Conservation (phyloP, 257 asterid species). For the Solanum chmielewskii region DNA sequence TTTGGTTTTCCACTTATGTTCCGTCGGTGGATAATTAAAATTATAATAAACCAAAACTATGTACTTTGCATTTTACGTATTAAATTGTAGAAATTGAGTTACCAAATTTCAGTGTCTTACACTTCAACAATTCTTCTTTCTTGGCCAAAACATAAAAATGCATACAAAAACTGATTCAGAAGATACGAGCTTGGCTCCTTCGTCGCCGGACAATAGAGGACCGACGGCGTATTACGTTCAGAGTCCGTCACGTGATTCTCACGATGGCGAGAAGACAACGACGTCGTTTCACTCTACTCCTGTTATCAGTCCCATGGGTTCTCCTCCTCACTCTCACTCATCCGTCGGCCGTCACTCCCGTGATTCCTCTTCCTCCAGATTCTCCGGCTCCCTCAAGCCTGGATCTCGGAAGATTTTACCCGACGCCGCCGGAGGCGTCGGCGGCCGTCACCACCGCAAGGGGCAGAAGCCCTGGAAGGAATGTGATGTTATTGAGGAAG, state of each 20-base stretch:
- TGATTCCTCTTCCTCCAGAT: slow-evolving; percentile 82
- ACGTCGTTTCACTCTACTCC: slow-evolving; percentile 82
- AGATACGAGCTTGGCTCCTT: slow-evolving; percentile 67
- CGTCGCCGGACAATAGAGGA: slow-evolving; percentile 74
- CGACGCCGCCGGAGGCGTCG: slow-evolving; percentile 30
- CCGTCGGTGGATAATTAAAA: background rate
- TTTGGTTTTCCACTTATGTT: background rate
- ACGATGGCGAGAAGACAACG: slow-evolving; percentile 82
- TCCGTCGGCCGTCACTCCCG: slow-evolving; percentile 79
- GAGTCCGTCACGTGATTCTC: slow-evolving; percentile 87
- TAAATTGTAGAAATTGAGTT: background rate
- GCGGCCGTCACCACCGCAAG: slow-evolving; percentile 3
- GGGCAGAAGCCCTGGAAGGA: slow-evolving; percentile 59
- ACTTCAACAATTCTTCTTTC: background rate
- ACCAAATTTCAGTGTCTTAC: background rate
- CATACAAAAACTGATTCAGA: slow-evolving; percentile 82
- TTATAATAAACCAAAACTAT: background rate
- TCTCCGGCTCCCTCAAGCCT: slow-evolving; percentile 68
- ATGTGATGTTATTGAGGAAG: slow-evolving; percentile 87
- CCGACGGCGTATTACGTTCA: slow-evolving; percentile 76
- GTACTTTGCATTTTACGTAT: background rate
- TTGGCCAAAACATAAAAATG: slow-evolving; percentile 19
- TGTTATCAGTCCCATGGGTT: slow-evolving; percentile 54
- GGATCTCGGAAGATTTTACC: slow-evolving; percentile 68
- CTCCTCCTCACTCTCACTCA: slow-evolving; percentile 80